Percentiles rank a stretch among this genome's conserved stretches.
Conservation (phyloP, 768 basidiomycete species). For the Pulveroboletus ravenelii region DNA sequence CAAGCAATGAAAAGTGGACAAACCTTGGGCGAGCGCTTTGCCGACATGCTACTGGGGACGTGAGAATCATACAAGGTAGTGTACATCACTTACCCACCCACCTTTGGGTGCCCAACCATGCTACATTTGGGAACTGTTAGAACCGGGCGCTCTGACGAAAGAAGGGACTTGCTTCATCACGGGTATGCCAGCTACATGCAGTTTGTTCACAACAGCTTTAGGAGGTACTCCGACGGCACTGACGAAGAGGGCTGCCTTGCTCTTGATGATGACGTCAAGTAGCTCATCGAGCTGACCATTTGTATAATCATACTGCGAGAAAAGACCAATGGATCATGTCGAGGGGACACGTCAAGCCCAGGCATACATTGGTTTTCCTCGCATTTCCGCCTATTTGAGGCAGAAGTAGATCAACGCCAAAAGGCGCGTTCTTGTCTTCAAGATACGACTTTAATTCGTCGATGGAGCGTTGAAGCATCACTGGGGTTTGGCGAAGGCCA, state of each 20-base stretch:
- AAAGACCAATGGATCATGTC: not conserved
- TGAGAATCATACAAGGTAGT: not conserved
- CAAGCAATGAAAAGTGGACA: not conserved
- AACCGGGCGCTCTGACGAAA: not conserved
- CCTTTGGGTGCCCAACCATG: slow-evolving; percentile 85
- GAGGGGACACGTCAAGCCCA: not conserved
- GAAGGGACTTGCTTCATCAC: slow-evolving; percentile 72
- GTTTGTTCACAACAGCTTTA: slow-evolving; percentile 72
- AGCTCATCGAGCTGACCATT: slow-evolving; percentile 72
- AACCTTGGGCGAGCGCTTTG: slow-evolving; percentile 71
- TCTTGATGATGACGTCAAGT: slow-evolving; percentile 72
- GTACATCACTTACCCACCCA: slow-evolving; percentile 18
- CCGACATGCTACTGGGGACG: slow-evolving; percentile 50
- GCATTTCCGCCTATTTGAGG: slow-evolving; percentile 81
- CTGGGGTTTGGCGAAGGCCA: slow-evolving; percentile 69
- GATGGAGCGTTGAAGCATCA: slow-evolving; percentile 61
- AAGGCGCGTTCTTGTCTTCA: slow-evolving; percentile 70
- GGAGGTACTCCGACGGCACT: slow-evolving; percentile 84
- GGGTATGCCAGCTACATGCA: slow-evolving; percentile 72
- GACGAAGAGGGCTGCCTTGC: slow-evolving; percentile 73
- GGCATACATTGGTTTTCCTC: slow-evolving; percentile 68
- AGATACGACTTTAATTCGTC: slow-evolving; percentile 71
- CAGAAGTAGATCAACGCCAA: slow-evolving; percentile 79
- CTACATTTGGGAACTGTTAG: slow-evolving; percentile 31
- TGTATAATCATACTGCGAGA: slow-evolving; percentile 62